These are phyloP conservation scores for Metschnikowia koreensis DNA, from an alignment of 805 yeast species.

Conservation along the genomic window DNA sequence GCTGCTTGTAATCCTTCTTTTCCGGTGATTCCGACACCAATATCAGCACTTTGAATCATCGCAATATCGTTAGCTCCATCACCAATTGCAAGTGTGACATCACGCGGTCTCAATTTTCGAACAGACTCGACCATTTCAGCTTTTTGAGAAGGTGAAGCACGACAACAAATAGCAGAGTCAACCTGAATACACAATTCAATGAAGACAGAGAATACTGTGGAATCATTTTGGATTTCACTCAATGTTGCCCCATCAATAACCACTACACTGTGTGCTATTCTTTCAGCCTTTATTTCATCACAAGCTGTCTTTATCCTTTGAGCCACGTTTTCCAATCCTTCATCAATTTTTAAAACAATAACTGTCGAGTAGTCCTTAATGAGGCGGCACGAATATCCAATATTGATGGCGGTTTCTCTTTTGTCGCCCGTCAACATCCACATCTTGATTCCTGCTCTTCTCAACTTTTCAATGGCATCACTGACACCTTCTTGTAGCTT, in stretches of 20 bases:
- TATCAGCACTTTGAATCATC: conserved; percentile 98
- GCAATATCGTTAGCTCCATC: conserved; percentile 99
- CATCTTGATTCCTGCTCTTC: conserved; percentile 89
- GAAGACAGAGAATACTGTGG: conserved; percentile 69
- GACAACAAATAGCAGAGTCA: conserved; percentile 90
- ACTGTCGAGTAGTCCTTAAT: conserved; percentile 92
- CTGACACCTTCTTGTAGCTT: conserved; percentile 96
- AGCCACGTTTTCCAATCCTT: conserved; percentile 53
- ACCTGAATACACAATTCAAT: conserved; percentile 82
- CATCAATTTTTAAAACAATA: conserved; percentile 56
- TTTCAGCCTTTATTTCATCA: conserved; percentile 66
- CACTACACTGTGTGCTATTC: conserved; percentile 89
- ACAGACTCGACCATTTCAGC: conserved; percentile 83
- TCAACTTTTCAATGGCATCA: conserved; percentile 85
- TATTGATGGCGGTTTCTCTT: conserved; percentile 95
- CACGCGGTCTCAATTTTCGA: conserved; percentile 60
- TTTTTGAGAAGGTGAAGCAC: conserved; percentile 97
- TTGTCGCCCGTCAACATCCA: conserved; percentile 99
- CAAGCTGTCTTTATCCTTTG: conserved; percentile 73
- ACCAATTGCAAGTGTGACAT: conserved; percentile 93
- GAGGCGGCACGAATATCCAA: conserved; percentile 90
- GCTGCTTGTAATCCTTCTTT: conserved; percentile 98
- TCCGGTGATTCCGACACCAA: conserved; percentile 97
- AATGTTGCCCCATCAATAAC: conserved; percentile 95
- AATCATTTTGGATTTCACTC: conserved; percentile 67